Conservation (phyloP, 331 rosid genomes). For the Arachis monticola region DNA sequence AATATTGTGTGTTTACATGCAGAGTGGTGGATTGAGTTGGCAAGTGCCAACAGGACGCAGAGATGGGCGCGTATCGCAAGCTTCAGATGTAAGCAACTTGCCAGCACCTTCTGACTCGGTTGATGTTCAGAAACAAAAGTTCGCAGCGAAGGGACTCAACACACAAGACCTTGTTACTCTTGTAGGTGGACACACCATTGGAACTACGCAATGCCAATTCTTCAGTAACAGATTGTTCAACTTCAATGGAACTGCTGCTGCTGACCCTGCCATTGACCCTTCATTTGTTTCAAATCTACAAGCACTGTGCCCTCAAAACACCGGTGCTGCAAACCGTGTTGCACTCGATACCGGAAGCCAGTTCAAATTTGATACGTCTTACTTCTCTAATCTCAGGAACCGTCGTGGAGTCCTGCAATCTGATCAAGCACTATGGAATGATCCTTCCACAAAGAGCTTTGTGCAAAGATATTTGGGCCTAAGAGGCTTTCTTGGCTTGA, state of each 20-base stretch:
- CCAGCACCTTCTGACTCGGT: conserved; percentile 49
- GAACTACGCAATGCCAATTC: conserved; percentile 62
- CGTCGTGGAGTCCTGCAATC: conserved; percentile 73
- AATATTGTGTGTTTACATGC: not conserved
- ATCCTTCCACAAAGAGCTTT: conserved; percentile 54
- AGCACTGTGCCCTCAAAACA: conserved; percentile 64
- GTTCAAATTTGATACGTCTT: conserved; percentile 52
- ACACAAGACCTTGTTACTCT: conserved; percentile 75
- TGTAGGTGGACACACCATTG: conserved; percentile 57
- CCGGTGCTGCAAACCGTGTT: conserved; percentile 49
- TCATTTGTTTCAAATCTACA: conserved; percentile 50
- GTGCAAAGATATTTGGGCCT: conserved; percentile 56
- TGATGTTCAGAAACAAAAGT: conserved; percentile 52
- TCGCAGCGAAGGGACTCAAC: conserved; percentile 59
- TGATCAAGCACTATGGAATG: conserved; percentile 71
- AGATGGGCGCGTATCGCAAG: conserved; percentile 49
- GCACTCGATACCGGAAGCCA: conserved; percentile 62
- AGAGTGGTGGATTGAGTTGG: conserved; percentile 55
- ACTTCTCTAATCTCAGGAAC: conserved; percentile 54
- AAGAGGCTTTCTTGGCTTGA: conserved; percentile 49
- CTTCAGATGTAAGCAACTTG: conserved; percentile 29
- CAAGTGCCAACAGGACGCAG: conserved; percentile 51
- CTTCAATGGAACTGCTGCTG: conserved; percentile 50
- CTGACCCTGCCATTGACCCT: conserved; percentile 62
- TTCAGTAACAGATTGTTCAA: conserved; percentile 58